Percentiles rank a stretch among this genome's conserved stretches.
phyloP scores from a whole-genome alignment of 2,329 filamentous ascomycete genomes.

The Aureobasidium leucospermi region DNA sequence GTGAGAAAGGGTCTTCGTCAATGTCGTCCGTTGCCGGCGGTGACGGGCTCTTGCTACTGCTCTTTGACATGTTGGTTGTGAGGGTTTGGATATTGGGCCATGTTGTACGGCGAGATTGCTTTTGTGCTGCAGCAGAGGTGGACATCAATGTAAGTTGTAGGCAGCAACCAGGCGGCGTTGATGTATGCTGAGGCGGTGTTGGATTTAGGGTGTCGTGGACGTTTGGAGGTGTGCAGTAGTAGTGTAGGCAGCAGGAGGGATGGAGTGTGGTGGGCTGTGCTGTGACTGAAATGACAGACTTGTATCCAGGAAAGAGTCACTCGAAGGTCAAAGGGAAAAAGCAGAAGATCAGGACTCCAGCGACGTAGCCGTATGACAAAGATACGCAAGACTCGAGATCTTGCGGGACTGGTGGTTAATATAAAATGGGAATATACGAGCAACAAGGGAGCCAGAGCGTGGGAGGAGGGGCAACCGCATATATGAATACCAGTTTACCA shows the following conservation, averaged over 20 bases:
- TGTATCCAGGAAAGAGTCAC: not conserved
- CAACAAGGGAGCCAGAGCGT: constrained; percentile 1
- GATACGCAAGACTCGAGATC: constrained; percentile 3
- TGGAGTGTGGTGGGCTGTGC: constrained; percentile 2
- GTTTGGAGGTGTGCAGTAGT: constrained; percentile 5
- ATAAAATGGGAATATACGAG: constrained; percentile 8
- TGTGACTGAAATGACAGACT: constrained; percentile 13
- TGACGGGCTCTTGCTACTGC: not conserved
- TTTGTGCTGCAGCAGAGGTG: constrained; percentile 13
- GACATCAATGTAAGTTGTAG: constrained; percentile 14
- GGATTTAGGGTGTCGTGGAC: not conserved
- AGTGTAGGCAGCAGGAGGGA: constrained; percentile 1
- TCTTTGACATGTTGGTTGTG: constrained; percentile 14
- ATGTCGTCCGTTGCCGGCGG: constrained; percentile 26
- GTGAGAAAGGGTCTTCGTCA: constrained; percentile 36
- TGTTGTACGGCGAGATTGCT: constrained; percentile 16
- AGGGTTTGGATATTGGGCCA: constrained; percentile 17
- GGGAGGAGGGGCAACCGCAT: constrained; percentile 14
- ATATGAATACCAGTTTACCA: constrained; percentile 8
- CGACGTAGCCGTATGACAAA: constrained; percentile 3
- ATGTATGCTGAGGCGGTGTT: not conserved
- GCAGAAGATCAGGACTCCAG: constrained; percentile 8
- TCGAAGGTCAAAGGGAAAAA: not conserved
- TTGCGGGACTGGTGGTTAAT: not conserved
- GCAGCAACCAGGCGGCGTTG: constrained; percentile 2